Base-by-base conservation (phyloP, 1,284 basidiomycete species). In the Cutaneotrichosporon arboriforme region DNA sequence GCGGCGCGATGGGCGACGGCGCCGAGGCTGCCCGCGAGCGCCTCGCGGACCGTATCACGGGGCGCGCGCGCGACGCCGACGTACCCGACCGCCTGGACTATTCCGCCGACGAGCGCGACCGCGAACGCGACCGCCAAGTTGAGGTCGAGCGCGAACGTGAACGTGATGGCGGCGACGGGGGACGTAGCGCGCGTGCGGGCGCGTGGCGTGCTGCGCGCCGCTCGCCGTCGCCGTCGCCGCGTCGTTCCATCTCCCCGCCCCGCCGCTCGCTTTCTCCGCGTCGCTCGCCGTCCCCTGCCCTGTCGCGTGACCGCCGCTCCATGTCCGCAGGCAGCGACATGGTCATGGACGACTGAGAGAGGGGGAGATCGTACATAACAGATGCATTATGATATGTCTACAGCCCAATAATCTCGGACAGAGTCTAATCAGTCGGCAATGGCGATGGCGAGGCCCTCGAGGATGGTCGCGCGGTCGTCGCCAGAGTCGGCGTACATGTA, bases 401-500 rank as follows among this genome's bases (percentile, higher is more conserved):
- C 8, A 46, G n/a, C 38, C 38, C 38, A 40, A 40, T n/a, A 40
- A 21, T 21, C 8, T 12, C 20, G 20, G 38, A 20, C 26, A 31
- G 26, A 40, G 15, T 18, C 38, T 40, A 40, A n/a, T n/a, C n/a
- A n/a, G 15, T 20, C 38, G 20, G 38, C 51, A 17, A 54, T 53
- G 1, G 57, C 57, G 4, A 55, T 42, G 8, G 21, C 13, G 4
- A 60, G 51, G 1, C 63, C 69, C 33, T 67, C 58, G 47, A 74
- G 51, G 1, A 74, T 62, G 13, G 55, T 58, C 46, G 68, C 69
- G 41, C 67, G 64, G 42, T 72, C 70, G 46, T 69, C 68, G 8
- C 46, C 39, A 15, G 67, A 66, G 39, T 74, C 72, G 2, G 70
- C 65, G 47, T 69, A 74, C 53, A 74, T 57, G 64, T 66, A 70